Evolutionary conservation across 805 yeast genomes (phyloP), one percentile per base, ranked within the genome.

Genomic region (Wickerhamiella domercqiae): DNA sequence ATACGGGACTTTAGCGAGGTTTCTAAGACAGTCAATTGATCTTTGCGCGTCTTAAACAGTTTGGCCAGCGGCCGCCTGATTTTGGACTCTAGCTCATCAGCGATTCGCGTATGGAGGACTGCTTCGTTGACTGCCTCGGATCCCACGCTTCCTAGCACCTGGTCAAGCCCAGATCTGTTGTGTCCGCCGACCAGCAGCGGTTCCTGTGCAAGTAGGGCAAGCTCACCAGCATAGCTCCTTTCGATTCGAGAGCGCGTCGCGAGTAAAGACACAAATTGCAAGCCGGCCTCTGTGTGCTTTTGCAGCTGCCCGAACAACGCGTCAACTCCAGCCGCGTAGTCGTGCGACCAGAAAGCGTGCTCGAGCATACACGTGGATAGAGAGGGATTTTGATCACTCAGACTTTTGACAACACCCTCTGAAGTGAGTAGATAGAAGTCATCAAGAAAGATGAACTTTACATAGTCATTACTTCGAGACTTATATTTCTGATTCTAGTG

Each of bases 11-110:
- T 52, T 17, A 79, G 57, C 5, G 61, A 56, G 39, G 66, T 61
- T 41, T 75, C 75, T 20, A 76, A 67, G 43, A 67, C 69, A 26
- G 64, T 67, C 1, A 81, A 65, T 32, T 87, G 59, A 42, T 67
- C 67, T 40, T 67, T 68, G 56, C 82, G 93, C 36, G 74, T 80
- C 17, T 59, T 57, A 37, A 79, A 66, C 87, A 90, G 82, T 47
- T 66, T 66, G 7, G 68, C 54, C 45, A 82, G 78, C 0, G 93
- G 93, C 7, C 64, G 65, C 37, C 77, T 57, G 0, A 81, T 81
- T 41, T 67, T 54, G 2, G 56, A 46, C 41, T 68, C 69, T 36
- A 81, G 71, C 39, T 68, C 70, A 2, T 66, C 56, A 2, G 86
- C 80, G 16, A 78, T 67, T 28, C 64, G 62, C 33, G 70, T 47